Conservation (phyloP, 2,329 filamentous ascomycete species). For the Fonsecaea multimorphosa region DNA sequence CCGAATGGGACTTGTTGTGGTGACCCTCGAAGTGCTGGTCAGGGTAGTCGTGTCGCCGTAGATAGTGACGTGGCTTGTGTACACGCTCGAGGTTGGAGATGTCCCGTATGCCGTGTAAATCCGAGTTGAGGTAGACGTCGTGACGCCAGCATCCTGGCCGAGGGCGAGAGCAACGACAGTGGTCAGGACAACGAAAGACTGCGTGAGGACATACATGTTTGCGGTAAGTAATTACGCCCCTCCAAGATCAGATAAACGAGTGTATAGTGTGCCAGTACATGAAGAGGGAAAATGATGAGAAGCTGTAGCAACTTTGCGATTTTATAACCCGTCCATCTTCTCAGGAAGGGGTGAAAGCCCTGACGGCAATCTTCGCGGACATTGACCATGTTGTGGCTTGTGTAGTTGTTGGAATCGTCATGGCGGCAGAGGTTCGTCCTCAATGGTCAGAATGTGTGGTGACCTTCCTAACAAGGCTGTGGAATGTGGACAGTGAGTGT, state of each 20-base stretch:
- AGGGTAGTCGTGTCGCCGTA: neutral
- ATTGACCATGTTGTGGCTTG: neutral
- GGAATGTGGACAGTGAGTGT: neutral
- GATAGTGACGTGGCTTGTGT: neutral
- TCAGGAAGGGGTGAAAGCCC: neutral
- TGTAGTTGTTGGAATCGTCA: neutral
- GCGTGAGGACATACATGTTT: neutral
- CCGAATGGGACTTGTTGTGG: neutral
- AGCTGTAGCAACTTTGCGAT: neutral
- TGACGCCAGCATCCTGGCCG: neutral
- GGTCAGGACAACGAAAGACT: neutral
- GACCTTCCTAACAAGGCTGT: neutral
- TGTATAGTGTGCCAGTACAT: neutral
- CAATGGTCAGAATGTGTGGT: neutral
- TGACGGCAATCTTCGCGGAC: neutral
- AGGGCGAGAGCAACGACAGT: neutral
- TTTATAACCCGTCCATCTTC: neutral
- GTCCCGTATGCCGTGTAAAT: neutral
- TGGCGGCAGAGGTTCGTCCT: neutral
- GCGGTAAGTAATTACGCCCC: too few relatives aligned
- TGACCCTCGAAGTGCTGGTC: neutral
- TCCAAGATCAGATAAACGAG: neutral
- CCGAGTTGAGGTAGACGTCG: neutral
- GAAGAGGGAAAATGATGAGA: neutral
- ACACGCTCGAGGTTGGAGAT: neutral